Evolutionary conservation across 1,284 basidiomycete genomes (phyloP), one percentile per base, ranked within the genome.

Genomic region (Omphalotus olearius): DNA sequence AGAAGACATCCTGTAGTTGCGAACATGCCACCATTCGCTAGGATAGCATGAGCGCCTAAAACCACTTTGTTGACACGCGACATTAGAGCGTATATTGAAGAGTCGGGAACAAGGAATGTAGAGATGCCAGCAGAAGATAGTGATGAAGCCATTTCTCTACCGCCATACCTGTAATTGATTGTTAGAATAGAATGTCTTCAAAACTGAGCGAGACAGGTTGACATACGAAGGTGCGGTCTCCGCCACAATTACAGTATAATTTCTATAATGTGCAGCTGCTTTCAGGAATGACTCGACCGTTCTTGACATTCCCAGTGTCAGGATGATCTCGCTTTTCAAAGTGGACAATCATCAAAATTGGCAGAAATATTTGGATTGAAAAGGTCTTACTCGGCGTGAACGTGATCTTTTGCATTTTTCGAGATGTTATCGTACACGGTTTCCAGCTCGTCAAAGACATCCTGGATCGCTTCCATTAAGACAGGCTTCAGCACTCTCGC

Each of bases 31-130:
- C 96, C 96, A 65, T 98, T 97, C 28, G 96, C 95, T 40, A 97
- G 83, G 58, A 99, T 90, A 7, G 90, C 85, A 66, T 98, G 96
- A 6, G 94, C 91, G 44, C 93, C 93, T 45, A 98, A 79, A 56
- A 98, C 85, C 57, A 98, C 88, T 72, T 99, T 99, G 70, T 94
- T 97, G 49, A 98, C 91, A 56, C 96, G 85, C 3, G 96, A 96
- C 86, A 99, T 93, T 58, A 99, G 81, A 11, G 93, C 93, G 66
- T 91, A 97, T 65, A 98, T 88, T 37, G 92, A 92, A 14, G 91
- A 92, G 69, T 98, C 96, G 37, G 96, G 95, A 42, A 99, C 88
- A 47, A 99, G 87, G 65, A 98, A 88, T 16, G 93, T 95, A 10
- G 92, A 93, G 59, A 98, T 93, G 51, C 90, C 87, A 18, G 83